Conservation (phyloP, 2,329 filamentous ascomycete species). For the Fusarium sp. region DNA sequence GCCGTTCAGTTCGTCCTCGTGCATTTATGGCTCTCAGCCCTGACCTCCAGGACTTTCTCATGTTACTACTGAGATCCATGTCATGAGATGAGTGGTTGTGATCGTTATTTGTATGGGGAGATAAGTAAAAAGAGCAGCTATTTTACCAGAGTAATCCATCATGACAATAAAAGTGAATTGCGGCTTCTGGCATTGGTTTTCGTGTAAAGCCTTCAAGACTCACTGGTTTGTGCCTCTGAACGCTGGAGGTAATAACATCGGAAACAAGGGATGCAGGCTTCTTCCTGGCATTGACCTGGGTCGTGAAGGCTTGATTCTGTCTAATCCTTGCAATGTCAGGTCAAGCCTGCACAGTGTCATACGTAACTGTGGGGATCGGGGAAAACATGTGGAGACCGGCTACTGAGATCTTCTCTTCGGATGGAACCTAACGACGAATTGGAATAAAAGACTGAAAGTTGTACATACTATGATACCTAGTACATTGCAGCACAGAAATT, state of each 20-base stretch:
- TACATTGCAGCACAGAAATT: neutral
- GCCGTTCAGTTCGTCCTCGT: neutral
- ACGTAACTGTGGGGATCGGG: constrained; percentile 24
- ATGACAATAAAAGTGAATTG: neutral
- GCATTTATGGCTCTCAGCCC: constrained; percentile 1
- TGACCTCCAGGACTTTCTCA: constrained; percentile 4
- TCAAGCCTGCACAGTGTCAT: constrained; percentile 27
- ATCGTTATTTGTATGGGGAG: neutral
- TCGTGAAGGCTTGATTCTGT: constrained; percentile 34
- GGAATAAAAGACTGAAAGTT: neutral
- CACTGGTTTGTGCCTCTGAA: neutral
- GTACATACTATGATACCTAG: neutral
- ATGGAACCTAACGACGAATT: constrained; percentile 20
- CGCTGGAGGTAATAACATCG: constrained; percentile 9
- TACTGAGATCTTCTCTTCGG: constrained; percentile 23
- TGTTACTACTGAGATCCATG: constrained; percentile 30
- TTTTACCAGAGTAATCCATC: neutral
- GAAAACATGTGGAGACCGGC: constrained; percentile 24
- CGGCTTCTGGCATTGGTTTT: neutral
- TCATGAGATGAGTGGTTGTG: constrained; percentile 7
- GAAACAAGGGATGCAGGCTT: constrained; percentile 42
- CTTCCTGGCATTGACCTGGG: constrained; percentile 40
- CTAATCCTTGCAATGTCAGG: constrained; percentile 27
- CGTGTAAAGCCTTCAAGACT: neutral
- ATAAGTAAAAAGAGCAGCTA: neutral